Conservation (phyloP, 805 yeast genomes). For the Candida orba region DNA sequence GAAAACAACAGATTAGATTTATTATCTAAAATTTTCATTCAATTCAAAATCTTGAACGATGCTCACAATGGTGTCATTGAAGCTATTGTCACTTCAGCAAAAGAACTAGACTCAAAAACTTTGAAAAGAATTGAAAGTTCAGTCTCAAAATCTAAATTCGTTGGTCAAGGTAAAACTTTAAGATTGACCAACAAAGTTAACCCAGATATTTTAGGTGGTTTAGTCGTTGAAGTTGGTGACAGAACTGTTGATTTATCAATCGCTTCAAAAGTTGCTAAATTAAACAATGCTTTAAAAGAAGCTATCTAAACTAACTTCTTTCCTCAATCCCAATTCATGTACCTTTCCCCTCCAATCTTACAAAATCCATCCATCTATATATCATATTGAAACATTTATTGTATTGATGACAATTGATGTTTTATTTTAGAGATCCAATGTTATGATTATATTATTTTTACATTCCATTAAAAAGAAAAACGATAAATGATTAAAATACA, state of each 20-base stretch:
- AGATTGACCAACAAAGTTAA: constrained; percentile 76
- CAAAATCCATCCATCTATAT: neutral
- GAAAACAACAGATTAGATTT: constrained; percentile 89
- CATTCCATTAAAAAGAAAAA: too few species aligned
- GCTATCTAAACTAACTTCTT: constrained; percentile 48
- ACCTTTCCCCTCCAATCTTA: too few species aligned
- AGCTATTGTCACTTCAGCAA: constrained; percentile 86
- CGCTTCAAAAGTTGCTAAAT: constrained; percentile 74
- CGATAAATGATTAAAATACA: too few species aligned
- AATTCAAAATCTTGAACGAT: constrained; percentile 72
- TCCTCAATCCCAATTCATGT: too few species aligned
- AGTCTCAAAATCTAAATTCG: constrained; percentile 68
- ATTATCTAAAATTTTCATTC: constrained; percentile 55
- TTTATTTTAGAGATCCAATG: neutral
- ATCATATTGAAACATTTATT: neutral
- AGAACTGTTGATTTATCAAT: constrained; percentile 92
- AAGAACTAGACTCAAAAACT: constrained; percentile 74
- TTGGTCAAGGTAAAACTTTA: constrained; percentile 81
- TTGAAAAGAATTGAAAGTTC: constrained; percentile 74
- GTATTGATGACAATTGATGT: too few species aligned
- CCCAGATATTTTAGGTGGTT: constrained; percentile 92
- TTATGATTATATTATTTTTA: constrained; percentile 2
- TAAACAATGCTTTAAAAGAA: constrained; percentile 84
- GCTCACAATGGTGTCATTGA: constrained; percentile 90
- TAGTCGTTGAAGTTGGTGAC: constrained; percentile 93